A percentile compares a stretch with the other conserved stretches of the same genome.
These are phyloP conservation scores for Tephrocybe sp. DNA, from an alignment of 768 basidiomycete species.

Conservation along the genomic window DNA sequence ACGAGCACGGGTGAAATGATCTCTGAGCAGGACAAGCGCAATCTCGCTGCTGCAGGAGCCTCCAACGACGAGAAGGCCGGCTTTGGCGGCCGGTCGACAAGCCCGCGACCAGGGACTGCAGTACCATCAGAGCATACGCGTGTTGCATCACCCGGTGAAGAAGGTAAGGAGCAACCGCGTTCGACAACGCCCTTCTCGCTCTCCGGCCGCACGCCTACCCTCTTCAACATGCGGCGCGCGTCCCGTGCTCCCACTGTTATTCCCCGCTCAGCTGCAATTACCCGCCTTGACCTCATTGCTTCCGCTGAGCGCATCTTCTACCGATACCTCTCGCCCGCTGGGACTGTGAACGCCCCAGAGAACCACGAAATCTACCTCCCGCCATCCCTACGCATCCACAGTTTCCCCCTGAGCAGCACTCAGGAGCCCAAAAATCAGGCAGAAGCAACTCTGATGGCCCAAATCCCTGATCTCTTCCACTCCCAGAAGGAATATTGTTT, in stretches of 20 bases:
- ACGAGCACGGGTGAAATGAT: slow-evolving; percentile 74
- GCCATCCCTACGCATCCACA: slow-evolving; percentile 84
- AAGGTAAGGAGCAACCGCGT: slow-evolving; percentile 45
- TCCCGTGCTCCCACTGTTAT: slow-evolving; percentile 93
- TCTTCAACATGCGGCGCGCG: slow-evolving; percentile 73
- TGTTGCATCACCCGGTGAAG: slow-evolving; percentile 44
- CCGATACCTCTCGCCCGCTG: slow-evolving; percentile 85
- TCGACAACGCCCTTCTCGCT: slow-evolving; percentile 80
- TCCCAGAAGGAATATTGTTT: slow-evolving; percentile 97
- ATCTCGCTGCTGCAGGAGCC: slow-evolving; percentile 46
- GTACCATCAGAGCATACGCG: slow-evolving; percentile 41
- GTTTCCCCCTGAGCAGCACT: slow-evolving; percentile 78
- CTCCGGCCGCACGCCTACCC: slow-evolving; percentile 69
- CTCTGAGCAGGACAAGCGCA: slow-evolving; percentile 67
- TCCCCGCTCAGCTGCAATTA: slow-evolving; percentile 86
- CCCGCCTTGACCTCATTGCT: slow-evolving; percentile 83
- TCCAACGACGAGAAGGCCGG: slow-evolving; percentile 41
- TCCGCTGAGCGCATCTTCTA: slow-evolving; percentile 96
- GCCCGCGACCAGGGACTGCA: slow-evolving; percentile 51
- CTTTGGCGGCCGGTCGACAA: slow-evolving; percentile 50
- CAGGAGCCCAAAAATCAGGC: slow-evolving; percentile 68
- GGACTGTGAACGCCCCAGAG: slow-evolving; percentile 73
- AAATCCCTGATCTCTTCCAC: slow-evolving; percentile 96
- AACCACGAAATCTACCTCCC: slow-evolving; percentile 99
- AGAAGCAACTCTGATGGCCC: slow-evolving; percentile 77